Evolutionary conservation across 495 filamentous ascomycete genomes (phyloP).

Genomic region (Bombardia bombarda): DNA sequence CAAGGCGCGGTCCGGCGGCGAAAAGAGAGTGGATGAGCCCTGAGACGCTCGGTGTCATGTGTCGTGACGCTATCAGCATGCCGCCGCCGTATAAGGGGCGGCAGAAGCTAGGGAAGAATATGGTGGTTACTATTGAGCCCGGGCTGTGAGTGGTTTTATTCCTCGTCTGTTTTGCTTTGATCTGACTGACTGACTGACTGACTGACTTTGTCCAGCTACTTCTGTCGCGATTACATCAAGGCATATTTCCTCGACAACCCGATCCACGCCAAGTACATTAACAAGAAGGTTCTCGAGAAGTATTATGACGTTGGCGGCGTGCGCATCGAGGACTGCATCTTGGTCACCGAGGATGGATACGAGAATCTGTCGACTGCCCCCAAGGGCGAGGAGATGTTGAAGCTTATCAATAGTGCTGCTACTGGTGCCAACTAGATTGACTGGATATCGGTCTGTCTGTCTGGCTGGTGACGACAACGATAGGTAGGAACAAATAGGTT

Average conservation of each 20-base stretch:
- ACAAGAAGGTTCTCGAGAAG: conserved; percentile 58
- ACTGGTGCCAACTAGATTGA: too few species aligned
- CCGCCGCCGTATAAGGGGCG: conserved; percentile 5
- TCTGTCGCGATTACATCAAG: conserved; percentile 54
- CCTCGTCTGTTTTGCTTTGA: background rate
- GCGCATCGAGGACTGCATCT: conserved; percentile 85
- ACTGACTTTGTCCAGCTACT: conserved; percentile 38
- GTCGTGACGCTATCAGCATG: conserved; percentile 8
- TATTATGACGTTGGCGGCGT: conserved; percentile 80
- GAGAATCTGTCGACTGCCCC: conserved; percentile 81
- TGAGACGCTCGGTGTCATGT: conserved; percentile 12
- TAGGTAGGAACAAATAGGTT: too few species aligned
- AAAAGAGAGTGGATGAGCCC: conserved; percentile 18
- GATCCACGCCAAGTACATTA: conserved; percentile 60
- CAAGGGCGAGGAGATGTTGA: conserved; percentile 54
- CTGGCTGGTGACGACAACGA: too few species aligned
- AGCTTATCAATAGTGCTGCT: conserved; percentile 24
- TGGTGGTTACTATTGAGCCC: conserved; percentile 84
- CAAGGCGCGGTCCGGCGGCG: background rate
- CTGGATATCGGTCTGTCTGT: too few species aligned
- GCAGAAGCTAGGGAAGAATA: conserved; percentile 51
- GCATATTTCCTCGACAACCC: conserved; percentile 55
- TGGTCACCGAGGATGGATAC: conserved; percentile 67
- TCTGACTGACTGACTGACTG: background rate
- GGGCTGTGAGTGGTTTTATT: conserved; percentile 56